phyloP scores from a whole-genome alignment of 352 stramenopile species.

The Globisporangium splendens region DNA sequence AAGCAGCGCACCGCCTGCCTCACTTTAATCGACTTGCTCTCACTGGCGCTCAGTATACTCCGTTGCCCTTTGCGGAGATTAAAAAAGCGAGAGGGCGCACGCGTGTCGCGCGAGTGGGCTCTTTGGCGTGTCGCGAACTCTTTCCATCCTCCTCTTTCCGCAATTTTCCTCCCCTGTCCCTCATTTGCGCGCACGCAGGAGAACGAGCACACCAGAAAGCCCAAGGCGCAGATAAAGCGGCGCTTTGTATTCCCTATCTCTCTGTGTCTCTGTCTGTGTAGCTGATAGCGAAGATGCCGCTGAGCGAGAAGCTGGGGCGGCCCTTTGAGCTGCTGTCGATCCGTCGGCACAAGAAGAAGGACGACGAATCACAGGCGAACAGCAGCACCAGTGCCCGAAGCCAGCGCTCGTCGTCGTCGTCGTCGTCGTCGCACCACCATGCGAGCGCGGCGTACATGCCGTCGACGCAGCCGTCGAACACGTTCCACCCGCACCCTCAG shows the following conservation, averaged over 20 bases:
- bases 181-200: too few relatives aligned
- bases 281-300: conserved; percentile 24
- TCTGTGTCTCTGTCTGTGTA: too few relatives aligned
- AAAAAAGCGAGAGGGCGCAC: neutral
- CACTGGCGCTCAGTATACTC: too few relatives aligned
- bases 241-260: too few relatives aligned
- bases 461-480: conserved; percentile 6
- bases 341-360: conserved; percentile 55
- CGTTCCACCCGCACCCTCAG: conserved; percentile 14
- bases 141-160: neutral
- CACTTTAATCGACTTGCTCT: neutral
- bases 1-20: neutral
- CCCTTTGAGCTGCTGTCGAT: conserved; percentile 69
- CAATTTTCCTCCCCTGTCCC: too few relatives aligned
- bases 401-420: conserved; percentile 2
- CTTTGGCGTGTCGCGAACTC: conserved; percentile 1
- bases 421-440: conserved; percentile 8
- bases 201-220: neutral
- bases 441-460: conserved; percentile 9
- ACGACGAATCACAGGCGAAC: conserved; percentile 16
- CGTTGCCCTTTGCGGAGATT: neutral
- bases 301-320: conserved; percentile 49
- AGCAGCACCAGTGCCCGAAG: conserved; percentile 4
- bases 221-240: too few relatives aligned
- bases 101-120: neutral